Evolutionary conservation across 768 basidiomycete genomes (phyloP), one percentile per base, ranked within the genome.

Genomic region (Lactarius akahatsu): DNA sequence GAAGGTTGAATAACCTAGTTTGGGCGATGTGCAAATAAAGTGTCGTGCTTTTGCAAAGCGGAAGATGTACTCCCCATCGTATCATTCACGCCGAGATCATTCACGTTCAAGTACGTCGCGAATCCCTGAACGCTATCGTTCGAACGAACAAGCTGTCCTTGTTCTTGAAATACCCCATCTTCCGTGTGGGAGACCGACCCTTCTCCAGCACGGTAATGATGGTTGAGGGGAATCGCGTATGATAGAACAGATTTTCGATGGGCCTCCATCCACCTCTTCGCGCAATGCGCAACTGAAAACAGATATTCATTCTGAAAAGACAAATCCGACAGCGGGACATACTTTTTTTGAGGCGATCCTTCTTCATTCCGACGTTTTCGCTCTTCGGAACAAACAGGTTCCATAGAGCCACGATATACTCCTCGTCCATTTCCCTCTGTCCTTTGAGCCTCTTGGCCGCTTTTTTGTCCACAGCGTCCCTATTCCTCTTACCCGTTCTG

Each of bases 321-420:
- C 30, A n/a, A 41, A 43, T 54, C 16, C 38, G 6, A 41, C 2
- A 23, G 3, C n/a, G 36, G 20, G 10, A 30, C 65, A 32, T 20
- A 66, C 65, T 59, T 16, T 30, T 58, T 38, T n/a, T 13, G 41
- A 66, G 65, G 15, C 65, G 61, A 16, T 66, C 32, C 61, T 66
- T 66, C 65, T 66, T 66, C 32, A 41, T 52, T 38, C 26, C 62
- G n/a, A 50, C 23, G 23, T 28, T 8, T 6, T 36, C 50, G 1
- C 26, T 38, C 3, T 30, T 10, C 2, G 65, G 65, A 16, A 66
- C 65, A 34, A 66, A 62, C n/a, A 66, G 11, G 2, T 34, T 18
- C 18, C 6, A 66, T 18, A 66, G 57, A 57, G 32, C 47, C 8
- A 34, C 11, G 30, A 62, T 66, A n/a, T 57, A 34, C 1, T 62